Percentiles rank a stretch among this genome's conserved stretches.
These are phyloP conservation scores for Setaria viridis DNA, from an alignment of 202 grass and related monocot species.

Conservation along the genomic window DNA sequence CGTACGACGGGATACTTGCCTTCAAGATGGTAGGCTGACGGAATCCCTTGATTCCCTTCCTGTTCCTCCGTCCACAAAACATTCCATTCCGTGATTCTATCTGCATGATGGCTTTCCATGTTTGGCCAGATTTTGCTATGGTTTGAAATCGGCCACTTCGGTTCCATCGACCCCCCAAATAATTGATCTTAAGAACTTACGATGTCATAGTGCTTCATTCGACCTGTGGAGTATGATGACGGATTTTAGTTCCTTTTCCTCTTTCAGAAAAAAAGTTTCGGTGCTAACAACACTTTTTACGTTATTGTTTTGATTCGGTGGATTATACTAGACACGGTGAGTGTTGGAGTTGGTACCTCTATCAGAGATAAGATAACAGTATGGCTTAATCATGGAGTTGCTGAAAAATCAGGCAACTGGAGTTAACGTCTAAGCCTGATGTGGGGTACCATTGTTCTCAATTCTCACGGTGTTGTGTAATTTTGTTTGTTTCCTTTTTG, in stretches of 20 bases:
- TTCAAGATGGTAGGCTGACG: constrained; percentile 88
- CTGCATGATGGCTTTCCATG: neutral
- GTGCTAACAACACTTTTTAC: neutral
- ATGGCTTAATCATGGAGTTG: constrained; percentile 26
- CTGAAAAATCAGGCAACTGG: constrained; percentile 5
- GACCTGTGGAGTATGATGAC: neutral
- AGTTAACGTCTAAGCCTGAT: constrained; percentile 3
- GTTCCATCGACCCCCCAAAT: neutral
- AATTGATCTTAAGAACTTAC: neutral
- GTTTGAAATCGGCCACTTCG: neutral
- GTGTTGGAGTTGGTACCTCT: neutral
- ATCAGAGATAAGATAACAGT: constrained; percentile 1
- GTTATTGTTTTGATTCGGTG: constrained; percentile 14
- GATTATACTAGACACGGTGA: neutral
- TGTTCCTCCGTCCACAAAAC: constrained; percentile 17
- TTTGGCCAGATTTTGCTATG: neutral
- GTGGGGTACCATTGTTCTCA: constrained; percentile 20
- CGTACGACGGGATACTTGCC: constrained; percentile 76
- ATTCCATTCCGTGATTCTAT: neutral
- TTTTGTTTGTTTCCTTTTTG: constrained; percentile 25
- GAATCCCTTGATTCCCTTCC: neutral
- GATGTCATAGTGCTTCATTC: neutral
- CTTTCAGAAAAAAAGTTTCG: neutral
- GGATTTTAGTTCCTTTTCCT: neutral
- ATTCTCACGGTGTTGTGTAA: neutral